Evolutionary conservation across 202 grass and related monocot species (phyloP), one percentile per base, ranked within the genome.

Genomic region (Musa balbisiana): DNA sequence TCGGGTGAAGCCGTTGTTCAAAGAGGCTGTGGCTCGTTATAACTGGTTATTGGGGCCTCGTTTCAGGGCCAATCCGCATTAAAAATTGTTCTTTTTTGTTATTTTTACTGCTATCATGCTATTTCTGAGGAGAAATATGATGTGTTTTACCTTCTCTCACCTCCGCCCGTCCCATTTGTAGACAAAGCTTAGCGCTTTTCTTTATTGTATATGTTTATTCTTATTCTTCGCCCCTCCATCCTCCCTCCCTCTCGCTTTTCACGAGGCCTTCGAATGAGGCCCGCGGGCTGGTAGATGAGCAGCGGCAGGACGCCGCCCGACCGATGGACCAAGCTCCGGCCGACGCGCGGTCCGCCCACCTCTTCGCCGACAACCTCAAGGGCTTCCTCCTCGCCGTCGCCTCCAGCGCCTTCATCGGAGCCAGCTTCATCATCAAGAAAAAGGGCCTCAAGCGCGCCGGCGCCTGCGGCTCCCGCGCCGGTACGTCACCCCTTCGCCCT

Each of bases 341-440:
- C 72, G n/a, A 60, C 26, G 62, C 78, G 83, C 88, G 84, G 82
- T 87, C 77, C 78, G 53, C 56, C 17, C 64, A 70, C 49, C 73
- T 85, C 26, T 91, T 99, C 78, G 85, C 62, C 62, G 95, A 92
- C 62, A 99, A 99, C 80, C 87, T 99, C 63, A 92, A 80, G 82
- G 95, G 95, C 64, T 80, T 90, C 62, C 82, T 94, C 73, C 89
- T 99, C 82, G 85, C 95, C 65, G 73, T 94, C 64, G 87, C 85
- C 80, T 99, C 95, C 66, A 94, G 89, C 78, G 89, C 89, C 58
- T 99, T 99, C 89, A 91, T 99, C 81, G 91, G 95, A 12, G 91
- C 90, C 79, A 99, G 95, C 85, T 99, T 99, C 85, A 92, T 99
- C 88, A 85, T 99, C 83, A 94, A 98, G 89, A 92, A 98, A 81